Evolutionary conservation across 1,139 yeast genomes (phyloP).

Genomic region (Entelexis paramagnoliae): DNA sequence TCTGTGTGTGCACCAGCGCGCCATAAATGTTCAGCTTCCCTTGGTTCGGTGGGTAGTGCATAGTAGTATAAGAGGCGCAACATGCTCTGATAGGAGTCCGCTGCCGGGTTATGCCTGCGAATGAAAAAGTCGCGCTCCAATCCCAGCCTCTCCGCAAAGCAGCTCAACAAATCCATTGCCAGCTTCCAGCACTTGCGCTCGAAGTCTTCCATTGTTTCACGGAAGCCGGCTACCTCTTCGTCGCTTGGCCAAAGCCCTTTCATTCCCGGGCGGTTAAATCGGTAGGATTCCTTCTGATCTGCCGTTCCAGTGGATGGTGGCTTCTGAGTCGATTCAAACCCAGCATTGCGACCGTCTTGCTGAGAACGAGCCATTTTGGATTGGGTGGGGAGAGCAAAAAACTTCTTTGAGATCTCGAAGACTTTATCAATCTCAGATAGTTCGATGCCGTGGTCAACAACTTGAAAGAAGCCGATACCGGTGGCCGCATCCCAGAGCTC

Average conservation of each 20-base stretch:
- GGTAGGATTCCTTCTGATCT: slow-evolving; percentile 53
- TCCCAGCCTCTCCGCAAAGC: slow-evolving; percentile 51
- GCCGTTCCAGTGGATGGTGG: slow-evolving; percentile 18
- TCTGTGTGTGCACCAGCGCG: slow-evolving; percentile 85
- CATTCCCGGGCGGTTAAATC: slow-evolving; percentile 29
- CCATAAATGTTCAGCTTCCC: slow-evolving; percentile 40
- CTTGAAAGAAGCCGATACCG: slow-evolving; percentile 58
- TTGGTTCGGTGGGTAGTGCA: slow-evolving; percentile 41
- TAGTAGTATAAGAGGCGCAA: slow-evolving; percentile 65
- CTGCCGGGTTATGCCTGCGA: slow-evolving; percentile 40
- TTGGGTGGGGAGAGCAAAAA: slow-evolving; percentile 42
- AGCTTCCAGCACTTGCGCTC: slow-evolving; percentile 39
- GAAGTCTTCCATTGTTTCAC: slow-evolving; percentile 28
- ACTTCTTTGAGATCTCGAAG: slow-evolving; percentile 46
- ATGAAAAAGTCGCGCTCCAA: slow-evolving; percentile 56
- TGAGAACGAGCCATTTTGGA: slow-evolving; percentile 43
- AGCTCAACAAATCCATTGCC: slow-evolving; percentile 27
- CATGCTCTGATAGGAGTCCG: slow-evolving; percentile 44
- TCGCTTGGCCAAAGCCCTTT: slow-evolving; percentile 31
- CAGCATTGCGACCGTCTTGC: slow-evolving; percentile 49
- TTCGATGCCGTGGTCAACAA: slow-evolving; percentile 61
- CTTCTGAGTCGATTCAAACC: slow-evolving; percentile 42
- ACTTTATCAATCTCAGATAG: slow-evolving; percentile 46
- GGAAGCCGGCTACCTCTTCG: slow-evolving; percentile 33
- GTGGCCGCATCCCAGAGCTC: slow-evolving; percentile 54